phyloP scores from a whole-genome alignment of 1,139 yeast genomes.

The Yarrowia galli region DNA sequence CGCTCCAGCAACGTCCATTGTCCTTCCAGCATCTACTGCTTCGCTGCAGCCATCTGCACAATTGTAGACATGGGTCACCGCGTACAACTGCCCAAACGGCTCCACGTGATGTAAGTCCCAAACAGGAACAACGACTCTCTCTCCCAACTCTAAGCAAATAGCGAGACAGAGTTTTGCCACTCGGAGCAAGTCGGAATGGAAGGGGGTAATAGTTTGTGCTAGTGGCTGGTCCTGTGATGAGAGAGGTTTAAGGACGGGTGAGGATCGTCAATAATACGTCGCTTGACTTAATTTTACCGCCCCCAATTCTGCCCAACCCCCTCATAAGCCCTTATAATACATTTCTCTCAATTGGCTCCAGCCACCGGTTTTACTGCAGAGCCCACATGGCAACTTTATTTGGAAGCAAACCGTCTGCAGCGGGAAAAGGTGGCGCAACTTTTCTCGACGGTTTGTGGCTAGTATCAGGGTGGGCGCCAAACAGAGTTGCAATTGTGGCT shows the following conservation, averaged over 20 bases:
- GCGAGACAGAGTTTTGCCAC: constrained; percentile 18
- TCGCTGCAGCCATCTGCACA: not conserved
- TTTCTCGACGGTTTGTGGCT: constrained; percentile 2
- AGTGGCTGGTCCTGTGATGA: no score
- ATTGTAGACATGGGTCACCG: no score
- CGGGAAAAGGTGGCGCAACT: constrained; percentile 34
- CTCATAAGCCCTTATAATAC: not conserved
- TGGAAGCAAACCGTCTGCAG: constrained; percentile 4
- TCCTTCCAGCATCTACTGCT: no score
- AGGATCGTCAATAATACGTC: no score
- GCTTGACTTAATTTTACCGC: no score
- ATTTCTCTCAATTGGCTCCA: not conserved
- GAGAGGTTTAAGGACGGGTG: not conserved
- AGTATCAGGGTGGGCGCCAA: no score
- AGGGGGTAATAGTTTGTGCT: no score
- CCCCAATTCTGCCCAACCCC: not conserved
- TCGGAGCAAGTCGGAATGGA: constrained; percentile 34
- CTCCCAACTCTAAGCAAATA: constrained; percentile 1
- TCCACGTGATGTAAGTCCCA: constrained; percentile 24
- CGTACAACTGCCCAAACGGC: constrained; percentile 8
- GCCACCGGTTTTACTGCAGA: constrained; percentile 1
- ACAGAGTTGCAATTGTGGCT: constrained; percentile 1
- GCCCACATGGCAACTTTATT: constrained; percentile 25
- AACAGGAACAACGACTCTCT: constrained; percentile 31
- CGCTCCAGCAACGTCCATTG: no score